Evolutionary conservation across 2,329 filamentous ascomycete genomes (phyloP).

Genomic region (Calonectria pteridis): DNA sequence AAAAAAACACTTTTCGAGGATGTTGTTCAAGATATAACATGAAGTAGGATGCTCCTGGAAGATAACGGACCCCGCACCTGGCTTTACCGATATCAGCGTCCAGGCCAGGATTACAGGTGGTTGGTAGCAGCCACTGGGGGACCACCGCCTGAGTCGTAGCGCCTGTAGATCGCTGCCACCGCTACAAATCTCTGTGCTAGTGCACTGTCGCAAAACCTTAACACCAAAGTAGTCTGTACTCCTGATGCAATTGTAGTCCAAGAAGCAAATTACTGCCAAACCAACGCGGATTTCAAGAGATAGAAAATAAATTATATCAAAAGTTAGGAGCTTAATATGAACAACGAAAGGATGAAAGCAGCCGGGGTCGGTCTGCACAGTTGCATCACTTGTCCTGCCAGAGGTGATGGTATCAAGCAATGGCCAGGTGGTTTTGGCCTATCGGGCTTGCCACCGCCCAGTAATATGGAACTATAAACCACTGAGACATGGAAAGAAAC

Average conservation of each 20-base stretch:
- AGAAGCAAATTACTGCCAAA: not conserved
- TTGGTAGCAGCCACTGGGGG: not conserved
- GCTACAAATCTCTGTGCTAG: not conserved
- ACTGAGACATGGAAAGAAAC: not conserved
- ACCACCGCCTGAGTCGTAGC: not conserved
- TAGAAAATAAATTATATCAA: too few relatives aligned
- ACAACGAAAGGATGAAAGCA: not conserved
- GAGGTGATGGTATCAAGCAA: not conserved
- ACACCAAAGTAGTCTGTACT: not conserved
- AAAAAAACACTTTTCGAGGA: not conserved
- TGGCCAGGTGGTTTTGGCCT: not conserved
- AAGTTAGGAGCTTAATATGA: not conserved
- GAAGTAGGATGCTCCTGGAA: not conserved
- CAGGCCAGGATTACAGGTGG: not conserved
- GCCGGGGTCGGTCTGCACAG: not conserved
- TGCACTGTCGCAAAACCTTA: not conserved
- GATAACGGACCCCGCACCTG: slow-evolving; percentile 6
- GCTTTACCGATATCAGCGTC: not conserved
- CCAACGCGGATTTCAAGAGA: not conserved
- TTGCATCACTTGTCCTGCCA: not conserved
- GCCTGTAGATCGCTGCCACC: not conserved
- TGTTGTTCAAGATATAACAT: not conserved
- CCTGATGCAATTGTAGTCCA: too few relatives aligned
- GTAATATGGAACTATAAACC: not conserved
- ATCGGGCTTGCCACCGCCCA: not conserved